Base-by-base conservation (phyloP, 306 rosid genomes). In the Glycine latifolia region DNA sequence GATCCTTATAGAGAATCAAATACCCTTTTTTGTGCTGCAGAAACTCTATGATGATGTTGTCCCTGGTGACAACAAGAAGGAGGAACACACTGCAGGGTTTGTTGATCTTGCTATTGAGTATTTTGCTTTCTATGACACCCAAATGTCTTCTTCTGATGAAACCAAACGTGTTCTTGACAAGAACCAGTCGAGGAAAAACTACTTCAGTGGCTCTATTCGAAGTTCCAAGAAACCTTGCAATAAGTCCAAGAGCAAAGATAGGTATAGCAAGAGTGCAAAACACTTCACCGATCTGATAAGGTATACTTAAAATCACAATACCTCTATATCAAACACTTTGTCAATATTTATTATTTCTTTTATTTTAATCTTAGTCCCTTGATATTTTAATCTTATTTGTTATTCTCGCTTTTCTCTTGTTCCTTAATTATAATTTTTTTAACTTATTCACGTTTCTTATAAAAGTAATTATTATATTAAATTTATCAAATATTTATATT, bases 1-100 rank as follows among this genome's bases (percentile, higher is more conserved):
- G 85, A 41, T 89, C 1, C 14, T 90, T 6, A 79, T 90, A 4
- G 94, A 92, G 16, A 92, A 92, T 49, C 97, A 89, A 35, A 73
- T 92, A 35, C 94, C 94, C 0, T 83, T 83, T 46, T 85, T 67
- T 49, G 77, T 90, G 2, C 83, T 91, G 1, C 17, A 12, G 5
- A 8, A 81, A 0, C 59, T 92, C 2, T 92, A 87, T 1, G 12
- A 65, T 0, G 56, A 43, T 0, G 73, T 79, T 10, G 81, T 81
- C 43, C 79, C 83, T 8, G 2, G 9, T 2, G 16, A 53, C 0
- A 0, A 15, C 48, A 69, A 82, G 17, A 70, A 69, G 12, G 1
- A 4, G 0, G 0, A 52, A 2, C 70, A 76, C 16, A 0, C 0
- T 15, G 43, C 0, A 2, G 71, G 71, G 0, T 88, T 85, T 54